Evolutionary conservation across 768 basidiomycete species (phyloP), one percentile per base, ranked within the genome.

Genomic region (Tulasnella sp.): DNA sequence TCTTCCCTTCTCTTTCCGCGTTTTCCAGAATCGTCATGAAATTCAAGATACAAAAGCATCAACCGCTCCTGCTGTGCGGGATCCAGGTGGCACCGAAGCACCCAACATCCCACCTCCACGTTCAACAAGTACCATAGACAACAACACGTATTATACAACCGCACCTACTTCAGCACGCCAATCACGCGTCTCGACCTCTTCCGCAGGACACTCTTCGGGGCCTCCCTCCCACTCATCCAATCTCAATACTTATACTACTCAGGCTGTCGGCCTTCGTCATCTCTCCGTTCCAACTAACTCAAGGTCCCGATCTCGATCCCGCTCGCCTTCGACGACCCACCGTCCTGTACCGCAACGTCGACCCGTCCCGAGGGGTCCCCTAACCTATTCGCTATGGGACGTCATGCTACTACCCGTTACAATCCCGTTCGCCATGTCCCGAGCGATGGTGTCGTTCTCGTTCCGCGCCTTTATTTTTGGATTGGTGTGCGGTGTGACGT

Each of bases 401-500:
- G 23, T 54, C 52, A 8, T 40, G 29, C 32, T 35, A 29, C 39
- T 54, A 15, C 52, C 52, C 3, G 8, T 54, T 15, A 54, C 52
- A 27, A 40, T 54, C 8, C 52, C 52, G 17, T n/a, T 54, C 35
- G 52, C 36, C 23, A 29, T 54, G 23, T 17, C 36, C 6, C 34
- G 52, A 19, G 27, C 29, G 3, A 23, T 41, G 14, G 37, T 40
- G 8, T 36, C 25, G 21, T 39, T 54, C 17, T 54, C 52, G 52
- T 54, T 54, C 39, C 9, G 19, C 2, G 37, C 52, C 23, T 54
- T 54, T 31, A 27, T 54, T 21, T 54, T 54, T 15, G 52, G 52
- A 15, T 6, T 54, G 17, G 39, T 40, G 19, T 54, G 34, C 42
- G 52, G 52, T n/a, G 52, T 54, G 36, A 54, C 52, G 8, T n/a